Base-by-base conservation (phyloP, 1,139 yeast species). In the Candida sp. region DNA sequence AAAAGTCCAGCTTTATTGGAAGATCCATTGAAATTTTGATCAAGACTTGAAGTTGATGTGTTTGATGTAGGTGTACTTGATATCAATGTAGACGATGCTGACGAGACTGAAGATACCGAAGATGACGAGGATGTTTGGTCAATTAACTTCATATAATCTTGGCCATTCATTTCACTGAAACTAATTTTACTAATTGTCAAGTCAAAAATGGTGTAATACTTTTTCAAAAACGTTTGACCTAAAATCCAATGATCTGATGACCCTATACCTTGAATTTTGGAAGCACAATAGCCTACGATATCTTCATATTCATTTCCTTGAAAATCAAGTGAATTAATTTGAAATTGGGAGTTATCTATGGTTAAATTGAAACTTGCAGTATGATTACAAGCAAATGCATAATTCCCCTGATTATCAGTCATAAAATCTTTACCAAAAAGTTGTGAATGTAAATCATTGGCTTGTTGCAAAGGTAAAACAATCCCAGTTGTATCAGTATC, bases 401-500 rank as follows among this genome's bases (percentile, higher is more conserved):
- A 83, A 57, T 80, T 82, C 1, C 71, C 71, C 27, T 71, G 57
- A 21, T 81, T 79, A 56, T 82, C 87, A 8, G 83, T 72, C 43
- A 78, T 61, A 5, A 81, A 64, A 32, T 66, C 60, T 22, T 60
- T 52, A 43, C 84, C 82, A 53, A 68, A 79, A 22, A 65, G 45
- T 33, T 45, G 35, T 11, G 76, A 55, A 54, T 83, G 88, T 11
- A 83, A 45, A 22, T 49, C 60, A 35, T 70, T 53, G 2, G 88
- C 87, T 53, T 83, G 87, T 21, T 60, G 62, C n/a, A 73, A 61
- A 2, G 87, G 82, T 41, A 81, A 61, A 5, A 80, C 79, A 22
- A 82, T 60, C 2, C 84, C 77, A 0, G 88, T 82, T 2, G 88
- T 82, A 15, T 88, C 89, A 9, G 87, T 79, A 55, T 83, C 90